Conservation (phyloP, 108 stramenopile genomes). For the Pseudonitzschia pungens region DNA sequence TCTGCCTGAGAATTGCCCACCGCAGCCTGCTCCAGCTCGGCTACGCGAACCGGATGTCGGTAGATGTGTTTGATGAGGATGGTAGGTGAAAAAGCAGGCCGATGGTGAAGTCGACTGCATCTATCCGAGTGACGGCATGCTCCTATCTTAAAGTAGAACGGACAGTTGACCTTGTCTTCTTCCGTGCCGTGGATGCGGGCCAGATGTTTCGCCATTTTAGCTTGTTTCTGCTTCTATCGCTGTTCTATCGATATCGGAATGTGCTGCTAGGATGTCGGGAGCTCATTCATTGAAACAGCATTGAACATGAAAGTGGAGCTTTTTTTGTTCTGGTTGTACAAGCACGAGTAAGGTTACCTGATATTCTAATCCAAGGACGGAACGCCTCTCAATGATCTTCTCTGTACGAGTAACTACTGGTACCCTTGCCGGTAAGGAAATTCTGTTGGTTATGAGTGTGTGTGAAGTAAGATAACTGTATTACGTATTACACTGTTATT, state of each 20-base stretch:
- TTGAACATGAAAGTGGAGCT: not conserved
- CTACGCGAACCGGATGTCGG: conserved; percentile 80
- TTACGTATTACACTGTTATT: too few species aligned
- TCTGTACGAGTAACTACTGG: too few species aligned
- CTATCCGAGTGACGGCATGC: conserved; percentile 96
- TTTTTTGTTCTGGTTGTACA: not conserved
- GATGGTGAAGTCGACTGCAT: conserved; percentile 93
- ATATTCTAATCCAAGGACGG: too few species aligned
- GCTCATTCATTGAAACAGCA: not conserved
- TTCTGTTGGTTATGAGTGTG: too few species aligned
- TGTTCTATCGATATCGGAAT: not conserved
- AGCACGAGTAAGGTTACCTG: too few species aligned
- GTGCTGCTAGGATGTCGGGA: not conserved
- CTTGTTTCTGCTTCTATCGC: not conserved
- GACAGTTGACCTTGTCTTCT: conserved; percentile 99
- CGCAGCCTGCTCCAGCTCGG: conserved; percentile 49
- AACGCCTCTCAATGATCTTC: too few species aligned
- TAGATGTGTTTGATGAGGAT: conserved; percentile 95
- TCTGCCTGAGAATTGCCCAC: conserved; percentile 33
- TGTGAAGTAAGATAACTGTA: too few species aligned
- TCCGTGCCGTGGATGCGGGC: conserved; percentile 99
- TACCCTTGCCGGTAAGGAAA: too few species aligned
- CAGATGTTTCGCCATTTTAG: conserved; percentile 85
- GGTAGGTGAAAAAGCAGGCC: conserved; percentile 93
- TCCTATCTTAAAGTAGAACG: conserved; percentile 99